Percentiles rank a stretch among this genome's conserved stretches.
Conservation (phyloP, 208 protist genomes). For the Trypanosomatidae sp. region DNA sequence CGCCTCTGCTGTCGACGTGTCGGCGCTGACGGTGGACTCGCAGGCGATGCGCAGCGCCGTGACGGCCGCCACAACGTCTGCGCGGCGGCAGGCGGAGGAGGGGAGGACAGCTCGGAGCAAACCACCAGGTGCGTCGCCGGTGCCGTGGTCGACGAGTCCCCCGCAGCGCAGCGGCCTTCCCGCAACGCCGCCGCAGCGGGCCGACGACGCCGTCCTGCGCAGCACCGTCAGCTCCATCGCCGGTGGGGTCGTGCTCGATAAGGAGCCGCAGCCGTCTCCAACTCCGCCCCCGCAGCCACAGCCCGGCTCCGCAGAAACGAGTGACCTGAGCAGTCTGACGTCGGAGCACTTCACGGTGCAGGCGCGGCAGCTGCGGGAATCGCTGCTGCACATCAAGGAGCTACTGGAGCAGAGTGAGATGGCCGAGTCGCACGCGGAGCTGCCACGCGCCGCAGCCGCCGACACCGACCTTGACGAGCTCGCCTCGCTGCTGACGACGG, state of each 20-base stretch:
- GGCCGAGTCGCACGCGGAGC: not conserved
- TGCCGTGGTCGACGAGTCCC: no score
- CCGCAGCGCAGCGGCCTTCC: no score
- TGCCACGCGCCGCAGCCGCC: slow-evolving; percentile 4
- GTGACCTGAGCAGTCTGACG: not conserved
- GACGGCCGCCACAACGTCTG: no score
- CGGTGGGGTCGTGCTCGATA: not conserved
- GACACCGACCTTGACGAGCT: slow-evolving; percentile 37
- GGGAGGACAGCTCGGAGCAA: no score
- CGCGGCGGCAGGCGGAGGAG: no score
- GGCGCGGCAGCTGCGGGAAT: slow-evolving; percentile 42
- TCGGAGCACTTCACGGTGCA: slow-evolving; percentile 27
- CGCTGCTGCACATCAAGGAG: slow-evolving; percentile 41
- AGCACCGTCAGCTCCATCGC: slow-evolving; percentile 8
- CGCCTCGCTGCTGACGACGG: slow-evolving; percentile 26
- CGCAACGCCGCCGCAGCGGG: no score
- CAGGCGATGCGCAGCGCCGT: slow-evolving; percentile 12
- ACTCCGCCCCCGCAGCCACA: not conserved
- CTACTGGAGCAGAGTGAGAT: slow-evolving; percentile 38
- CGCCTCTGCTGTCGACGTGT: slow-evolving; percentile 58
- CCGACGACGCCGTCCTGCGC: slow-evolving; percentile 12
- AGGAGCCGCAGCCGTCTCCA: not conserved
- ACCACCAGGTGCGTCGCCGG: no score
- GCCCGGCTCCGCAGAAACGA: not conserved
- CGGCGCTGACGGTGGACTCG: slow-evolving; percentile 43